Evolutionary conservation across 768 basidiomycete genomes (phyloP).

Genomic region (Paxillus rubicundulus): DNA sequence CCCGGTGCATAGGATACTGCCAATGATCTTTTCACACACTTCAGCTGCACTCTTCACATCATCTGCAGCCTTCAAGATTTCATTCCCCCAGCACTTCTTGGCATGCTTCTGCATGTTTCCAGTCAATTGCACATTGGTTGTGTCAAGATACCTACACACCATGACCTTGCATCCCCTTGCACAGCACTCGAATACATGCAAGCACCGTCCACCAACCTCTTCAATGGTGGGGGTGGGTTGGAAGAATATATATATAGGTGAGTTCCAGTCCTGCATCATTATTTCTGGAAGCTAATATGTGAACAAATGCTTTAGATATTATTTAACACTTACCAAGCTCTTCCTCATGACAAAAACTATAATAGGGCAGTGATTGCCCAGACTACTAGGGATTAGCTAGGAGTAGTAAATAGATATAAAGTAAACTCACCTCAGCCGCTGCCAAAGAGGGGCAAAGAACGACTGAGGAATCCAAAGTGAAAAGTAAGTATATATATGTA

Average conservation of each 20-base stretch:
- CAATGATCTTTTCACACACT: neutral
- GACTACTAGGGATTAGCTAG: no score
- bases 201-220: slow-evolving; percentile 16
- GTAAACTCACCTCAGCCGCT: no score
- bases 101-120: slow-evolving; percentile 32
- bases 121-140: slow-evolving; percentile 27
- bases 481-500: no score
- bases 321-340: neutral
- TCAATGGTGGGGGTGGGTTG: slow-evolving; percentile 18
- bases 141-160: slow-evolving; percentile 24
- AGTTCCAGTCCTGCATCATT: slow-evolving; percentile 29
- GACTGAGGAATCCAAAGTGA: no score
- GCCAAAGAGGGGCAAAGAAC: no score
- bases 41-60: slow-evolving; percentile 14
- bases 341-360: no score
- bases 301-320: no score
- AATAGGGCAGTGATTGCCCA: no score
- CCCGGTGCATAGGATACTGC: neutral
- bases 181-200: slow-evolving; percentile 32
- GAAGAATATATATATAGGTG: slow-evolving; percentile 38
- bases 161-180: slow-evolving; percentile 17
- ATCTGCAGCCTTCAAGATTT: slow-evolving; percentile 7
- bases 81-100: slow-evolving; percentile 33
- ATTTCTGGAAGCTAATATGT: slow-evolving; percentile 1
- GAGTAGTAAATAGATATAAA: no score